Percentiles rank a stretch among this genome's conserved stretches.
Conservation (phyloP, 2,329 filamentous ascomycete genomes). For the Verticillium alfalfae region DNA sequence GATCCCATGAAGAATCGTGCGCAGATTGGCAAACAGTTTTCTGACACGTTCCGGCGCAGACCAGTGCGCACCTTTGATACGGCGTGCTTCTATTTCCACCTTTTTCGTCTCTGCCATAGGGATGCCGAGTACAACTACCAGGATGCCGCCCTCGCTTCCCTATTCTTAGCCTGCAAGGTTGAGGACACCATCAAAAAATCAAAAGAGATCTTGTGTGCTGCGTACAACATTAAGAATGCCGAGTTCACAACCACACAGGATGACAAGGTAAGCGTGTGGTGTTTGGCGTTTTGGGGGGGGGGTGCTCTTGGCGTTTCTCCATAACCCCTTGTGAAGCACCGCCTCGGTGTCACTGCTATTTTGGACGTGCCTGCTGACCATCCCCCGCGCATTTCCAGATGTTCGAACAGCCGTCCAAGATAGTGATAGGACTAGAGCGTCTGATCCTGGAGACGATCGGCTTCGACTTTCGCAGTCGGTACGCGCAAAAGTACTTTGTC, state of each 20-base stretch:
- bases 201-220: constrained; percentile 82
- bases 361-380: neutral
- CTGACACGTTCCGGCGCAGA: constrained; percentile 32
- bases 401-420: constrained; percentile 73
- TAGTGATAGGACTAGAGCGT: constrained; percentile 84
- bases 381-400: constrained; percentile 40
- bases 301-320: neutral
- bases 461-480: constrained; percentile 88
- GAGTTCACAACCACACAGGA: constrained; percentile 69
- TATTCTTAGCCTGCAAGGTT: constrained; percentile 94
- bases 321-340: neutral
- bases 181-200: constrained; percentile 98
- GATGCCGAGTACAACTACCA: constrained; percentile 80
- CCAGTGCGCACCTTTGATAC: constrained; percentile 90
- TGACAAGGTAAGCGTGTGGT: constrained; percentile 58
- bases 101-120: constrained; percentile 81
- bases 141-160: constrained; percentile 80
- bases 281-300: neutral
- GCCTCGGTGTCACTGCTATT: neutral
- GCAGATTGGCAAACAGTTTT: neutral
- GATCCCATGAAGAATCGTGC: constrained; percentile 22
- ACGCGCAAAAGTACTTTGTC: constrained; percentile 78
- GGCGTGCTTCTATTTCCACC: constrained; percentile 88
- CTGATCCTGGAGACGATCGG: constrained; percentile 87
- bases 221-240: constrained; percentile 74